A percentile compares a stretch with the other conserved stretches of the same genome.
Conservation (phyloP, 2,329 filamentous ascomycete genomes). For the Calonectria naviculata region DNA sequence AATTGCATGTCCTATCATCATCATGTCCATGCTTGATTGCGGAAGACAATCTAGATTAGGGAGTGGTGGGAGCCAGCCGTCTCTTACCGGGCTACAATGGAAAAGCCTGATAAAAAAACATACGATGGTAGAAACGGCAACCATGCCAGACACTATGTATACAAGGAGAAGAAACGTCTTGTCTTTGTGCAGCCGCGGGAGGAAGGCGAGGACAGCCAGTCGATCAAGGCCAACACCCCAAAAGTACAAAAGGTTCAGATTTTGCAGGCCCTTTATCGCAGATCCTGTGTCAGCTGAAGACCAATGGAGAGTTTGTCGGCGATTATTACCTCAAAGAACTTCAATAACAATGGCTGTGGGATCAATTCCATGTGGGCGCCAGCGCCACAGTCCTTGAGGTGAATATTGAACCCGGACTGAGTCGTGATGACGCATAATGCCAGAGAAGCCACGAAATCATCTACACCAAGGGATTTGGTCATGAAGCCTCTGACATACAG, state of each 20-base stretch:
- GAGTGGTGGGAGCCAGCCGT: conserved; percentile 11
- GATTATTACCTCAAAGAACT: conserved; percentile 11
- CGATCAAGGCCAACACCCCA: conserved; percentile 16
- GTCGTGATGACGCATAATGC: conserved; percentile 12
- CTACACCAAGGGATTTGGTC: conserved; percentile 13
- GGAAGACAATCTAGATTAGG: conserved; percentile 1
- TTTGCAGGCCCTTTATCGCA: conserved; percentile 6
- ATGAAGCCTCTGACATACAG: conserved; percentile 13
- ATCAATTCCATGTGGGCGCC: conserved; percentile 14
- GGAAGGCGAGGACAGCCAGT: conserved; percentile 13
- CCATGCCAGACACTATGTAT: not conserved
- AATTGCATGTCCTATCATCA: conserved; percentile 17
- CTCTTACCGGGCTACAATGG: conserved; percentile 7
- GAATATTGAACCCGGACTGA: conserved; percentile 14
- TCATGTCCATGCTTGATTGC: conserved; percentile 11
- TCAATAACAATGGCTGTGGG: not conserved
- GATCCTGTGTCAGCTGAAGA: not conserved
- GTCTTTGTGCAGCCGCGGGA: conserved; percentile 14
- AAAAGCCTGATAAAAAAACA: conserved; percentile 14
- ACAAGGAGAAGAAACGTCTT: conserved; percentile 8
- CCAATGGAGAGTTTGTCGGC: not conserved
- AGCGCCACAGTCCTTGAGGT: conserved; percentile 4
- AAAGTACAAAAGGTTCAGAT: conserved; percentile 11
- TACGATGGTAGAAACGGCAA: conserved; percentile 6
- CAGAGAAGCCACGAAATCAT: conserved; percentile 9